Conservation (phyloP, 176 grass and related monocot genomes). For the maize (Zea mays) region Zm-B73-REFERENCE-NAM-5.0 NC_050100.1:5632001-5632500, state of each 20-base stretch:
- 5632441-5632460: conserved; percentile 49
- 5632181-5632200: neutral
- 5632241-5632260: conserved; percentile 33
- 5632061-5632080: conserved; percentile 35
- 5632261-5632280: conserved; percentile 36
- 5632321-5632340: conserved; percentile 38
- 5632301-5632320: conserved; percentile 48
- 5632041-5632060: conserved; percentile 38
- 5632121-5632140: conserved; percentile 23
- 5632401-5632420: conserved; percentile 33
- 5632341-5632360: conserved; percentile 38
- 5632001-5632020: neutral
- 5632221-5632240: conserved; percentile 22
- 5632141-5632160: conserved; percentile 33
- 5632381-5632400: conserved; percentile 34
- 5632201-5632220: conserved; percentile 12
- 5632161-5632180: conserved; percentile 17
- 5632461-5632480: conserved; percentile 83
- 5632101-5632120: conserved; percentile 31
- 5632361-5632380: conserved; percentile 19
- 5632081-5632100: conserved; percentile 31
- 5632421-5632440: conserved; percentile 35
- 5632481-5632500: conserved; percentile 60
- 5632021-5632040: neutral
- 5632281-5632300: conserved; percentile 49